These are phyloP conservation scores for Scalesia atractyloides DNA, from an alignment of 129 eudicot genomes.

Conservation along the genomic window DNA sequence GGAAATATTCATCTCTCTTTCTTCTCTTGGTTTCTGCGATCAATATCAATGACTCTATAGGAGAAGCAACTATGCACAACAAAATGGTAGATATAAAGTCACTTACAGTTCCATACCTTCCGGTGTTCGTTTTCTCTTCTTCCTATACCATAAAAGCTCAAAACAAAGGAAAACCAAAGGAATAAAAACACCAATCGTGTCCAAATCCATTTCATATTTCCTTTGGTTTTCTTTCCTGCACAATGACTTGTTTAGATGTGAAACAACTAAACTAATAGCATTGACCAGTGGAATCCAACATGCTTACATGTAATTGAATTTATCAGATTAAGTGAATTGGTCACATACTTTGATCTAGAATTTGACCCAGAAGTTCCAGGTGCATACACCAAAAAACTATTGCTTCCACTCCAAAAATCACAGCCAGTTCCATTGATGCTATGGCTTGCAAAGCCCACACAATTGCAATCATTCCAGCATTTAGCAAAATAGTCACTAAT, in stretches of 20 bases:
- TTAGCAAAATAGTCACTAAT: constrained; percentile 33
- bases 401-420: constrained; percentile 19
- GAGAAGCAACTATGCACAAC: background rate
- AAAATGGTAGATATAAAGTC: background rate
- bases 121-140: constrained; percentile 23
- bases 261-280: background rate
- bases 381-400: background rate
- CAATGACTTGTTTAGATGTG: constrained; percentile 5
- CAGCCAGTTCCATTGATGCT: constrained; percentile 33
- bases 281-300: background rate
- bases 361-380: constrained; percentile 11
- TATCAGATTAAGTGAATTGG: constrained; percentile 14
- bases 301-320: constrained; percentile 8
- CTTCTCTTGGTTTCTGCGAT: constrained; percentile 19
- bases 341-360: constrained; percentile 19
- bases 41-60: background rate
- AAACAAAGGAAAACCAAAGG: background rate
- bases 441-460: constrained; percentile 32
- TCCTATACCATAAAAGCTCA: constrained; percentile 10
- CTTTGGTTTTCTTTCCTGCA: constrained; percentile 7
- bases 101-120: constrained; percentile 14
- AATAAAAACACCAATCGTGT: background rate
- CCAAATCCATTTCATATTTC: background rate
- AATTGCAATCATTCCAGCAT: constrained; percentile 7
- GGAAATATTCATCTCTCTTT: constrained; percentile 22